These are phyloP conservation scores for Solanum infundibuliforme DNA, from an alignment of 257 asterid genomes.

Conservation along the genomic window DNA sequence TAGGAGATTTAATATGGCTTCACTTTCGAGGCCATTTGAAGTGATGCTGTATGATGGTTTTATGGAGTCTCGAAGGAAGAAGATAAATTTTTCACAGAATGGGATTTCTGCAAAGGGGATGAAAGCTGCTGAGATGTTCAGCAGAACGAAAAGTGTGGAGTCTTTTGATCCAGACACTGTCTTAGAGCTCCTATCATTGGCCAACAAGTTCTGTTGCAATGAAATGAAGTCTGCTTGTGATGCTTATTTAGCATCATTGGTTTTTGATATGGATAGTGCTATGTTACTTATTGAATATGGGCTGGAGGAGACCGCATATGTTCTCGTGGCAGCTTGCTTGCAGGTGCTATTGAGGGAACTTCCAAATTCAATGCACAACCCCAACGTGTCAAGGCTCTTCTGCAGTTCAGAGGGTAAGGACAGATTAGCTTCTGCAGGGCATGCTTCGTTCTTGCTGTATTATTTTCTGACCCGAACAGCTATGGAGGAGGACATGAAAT, in stretches of 20 bases:
- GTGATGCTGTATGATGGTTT: slow-evolving; percentile 77
- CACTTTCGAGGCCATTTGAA: slow-evolving; percentile 72
- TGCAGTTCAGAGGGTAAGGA: slow-evolving; percentile 61
- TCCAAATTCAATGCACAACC: slow-evolving; percentile 56
- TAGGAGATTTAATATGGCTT: slow-evolving; percentile 60
- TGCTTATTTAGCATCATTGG: slow-evolving; percentile 54
- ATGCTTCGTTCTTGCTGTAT: slow-evolving; percentile 72
- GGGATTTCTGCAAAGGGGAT: slow-evolving; percentile 61
- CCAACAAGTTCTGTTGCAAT: slow-evolving; percentile 84
- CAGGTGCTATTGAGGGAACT: slow-evolving; percentile 85
- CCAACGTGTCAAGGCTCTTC: slow-evolving; percentile 38
- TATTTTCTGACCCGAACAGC: slow-evolving; percentile 58
- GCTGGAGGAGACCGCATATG: slow-evolving; percentile 63
- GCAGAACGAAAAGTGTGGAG: slow-evolving; percentile 53
- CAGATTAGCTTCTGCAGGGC: slow-evolving; percentile 49
- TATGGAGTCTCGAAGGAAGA: slow-evolving; percentile 63
- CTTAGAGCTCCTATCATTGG: slow-evolving; percentile 58
- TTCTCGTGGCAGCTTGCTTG: slow-evolving; percentile 86
- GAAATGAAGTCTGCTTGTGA: slow-evolving; percentile 77
- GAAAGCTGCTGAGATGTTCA: slow-evolving; percentile 73
- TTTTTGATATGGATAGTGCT: slow-evolving; percentile 61
- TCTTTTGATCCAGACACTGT: slow-evolving; percentile 51
- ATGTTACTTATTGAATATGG: slow-evolving; percentile 61
- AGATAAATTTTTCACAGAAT: slow-evolving; percentile 56
- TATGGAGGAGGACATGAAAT: slow-evolving; percentile 71